phyloP scores from a whole-genome alignment of 2,329 filamentous ascomycete genomes.

The Mollisiaceae sp. region DNA sequence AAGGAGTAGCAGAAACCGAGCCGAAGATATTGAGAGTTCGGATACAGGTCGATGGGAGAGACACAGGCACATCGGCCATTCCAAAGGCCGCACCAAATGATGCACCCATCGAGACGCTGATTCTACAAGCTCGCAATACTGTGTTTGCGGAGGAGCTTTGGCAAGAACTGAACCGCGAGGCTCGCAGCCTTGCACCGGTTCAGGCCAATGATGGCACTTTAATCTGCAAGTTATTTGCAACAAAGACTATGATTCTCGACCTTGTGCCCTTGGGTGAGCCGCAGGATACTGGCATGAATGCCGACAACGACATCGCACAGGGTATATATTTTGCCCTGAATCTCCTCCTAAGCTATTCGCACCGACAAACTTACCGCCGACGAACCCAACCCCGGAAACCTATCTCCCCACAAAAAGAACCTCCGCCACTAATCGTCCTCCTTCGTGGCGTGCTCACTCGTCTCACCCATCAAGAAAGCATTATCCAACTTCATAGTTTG shows the following conservation, averaged over 20 bases:
- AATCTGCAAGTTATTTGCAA: slow-evolving; percentile 57
- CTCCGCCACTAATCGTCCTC: slow-evolving; percentile 58
- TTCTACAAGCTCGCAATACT: slow-evolving; percentile 77
- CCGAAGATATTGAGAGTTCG: slow-evolving; percentile 70
- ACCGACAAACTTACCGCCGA: slow-evolving; percentile 73
- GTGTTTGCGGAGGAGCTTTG: slow-evolving; percentile 87
- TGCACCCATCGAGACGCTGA: slow-evolving; percentile 67
- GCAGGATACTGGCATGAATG: slow-evolving; percentile 37
- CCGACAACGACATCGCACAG: slow-evolving; percentile 63
- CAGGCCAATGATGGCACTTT: slow-evolving; percentile 64
- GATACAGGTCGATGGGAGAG: slow-evolving; percentile 60
- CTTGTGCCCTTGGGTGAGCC: slow-evolving; percentile 65
- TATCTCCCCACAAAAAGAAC: slow-evolving; percentile 46
- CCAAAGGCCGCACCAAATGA: slow-evolving; percentile 61
- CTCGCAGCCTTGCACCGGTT: slow-evolving; percentile 75
- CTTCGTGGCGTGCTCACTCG: slow-evolving; percentile 57
- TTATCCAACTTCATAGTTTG: slow-evolving; percentile 31
- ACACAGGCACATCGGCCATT: slow-evolving; percentile 61
- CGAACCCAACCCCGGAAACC: slow-evolving; percentile 69
- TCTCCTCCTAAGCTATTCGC: slow-evolving; percentile 78
- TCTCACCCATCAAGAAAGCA: slow-evolving; percentile 37
- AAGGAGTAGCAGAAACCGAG: slow-evolving; percentile 51
- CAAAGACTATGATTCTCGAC: slow-evolving; percentile 68
- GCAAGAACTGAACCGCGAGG: slow-evolving; percentile 85
- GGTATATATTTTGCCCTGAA: slow-evolving; percentile 70